These are phyloP conservation scores for Botryotinia calthae DNA, from an alignment of 2,329 filamentous ascomycete genomes.

Conservation along the genomic window DNA sequence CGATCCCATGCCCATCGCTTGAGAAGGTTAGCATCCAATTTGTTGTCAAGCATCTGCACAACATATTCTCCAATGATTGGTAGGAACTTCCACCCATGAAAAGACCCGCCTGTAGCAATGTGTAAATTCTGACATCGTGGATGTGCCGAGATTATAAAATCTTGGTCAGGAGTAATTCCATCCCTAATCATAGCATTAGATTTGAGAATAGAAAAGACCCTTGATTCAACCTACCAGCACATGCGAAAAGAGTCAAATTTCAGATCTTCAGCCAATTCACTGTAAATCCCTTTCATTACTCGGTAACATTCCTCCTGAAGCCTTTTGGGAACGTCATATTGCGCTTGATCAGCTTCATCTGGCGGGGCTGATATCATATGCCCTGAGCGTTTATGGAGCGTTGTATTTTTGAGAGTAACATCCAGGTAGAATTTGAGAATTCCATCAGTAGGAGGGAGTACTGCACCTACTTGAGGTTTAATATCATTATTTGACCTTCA, in stretches of 20 bases:
- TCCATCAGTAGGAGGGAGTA: constrained; percentile 48
- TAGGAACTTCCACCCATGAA: constrained; percentile 65
- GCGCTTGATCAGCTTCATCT: constrained; percentile 43
- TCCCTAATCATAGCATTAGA: constrained; percentile 46
- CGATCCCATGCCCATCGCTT: constrained; percentile 49
- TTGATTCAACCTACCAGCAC: constrained; percentile 43
- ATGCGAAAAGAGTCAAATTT: constrained; percentile 46
- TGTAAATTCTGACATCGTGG: constrained; percentile 54
- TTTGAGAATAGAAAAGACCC: not conserved
- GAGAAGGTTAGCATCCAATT: constrained; percentile 41
- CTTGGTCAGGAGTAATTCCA: constrained; percentile 58
- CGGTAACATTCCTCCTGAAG: constrained; percentile 45
- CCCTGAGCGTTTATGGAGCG: constrained; percentile 47
- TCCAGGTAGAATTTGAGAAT: constrained; percentile 62
- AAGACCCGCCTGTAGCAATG: constrained; percentile 60
- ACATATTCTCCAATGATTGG: constrained; percentile 61
- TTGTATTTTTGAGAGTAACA: constrained; percentile 55
- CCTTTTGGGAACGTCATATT: constrained; percentile 41
- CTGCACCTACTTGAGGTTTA: constrained; percentile 24
- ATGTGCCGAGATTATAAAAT: constrained; percentile 58
- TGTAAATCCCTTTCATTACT: constrained; percentile 45
- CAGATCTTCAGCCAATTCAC: constrained; percentile 42
- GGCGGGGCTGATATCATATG: constrained; percentile 53
- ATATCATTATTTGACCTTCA: not conserved
- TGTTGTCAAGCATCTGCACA: constrained; percentile 47